Base-by-base conservation (phyloP, 257 asterid species). In the Handroanthus guayacan region DNA sequence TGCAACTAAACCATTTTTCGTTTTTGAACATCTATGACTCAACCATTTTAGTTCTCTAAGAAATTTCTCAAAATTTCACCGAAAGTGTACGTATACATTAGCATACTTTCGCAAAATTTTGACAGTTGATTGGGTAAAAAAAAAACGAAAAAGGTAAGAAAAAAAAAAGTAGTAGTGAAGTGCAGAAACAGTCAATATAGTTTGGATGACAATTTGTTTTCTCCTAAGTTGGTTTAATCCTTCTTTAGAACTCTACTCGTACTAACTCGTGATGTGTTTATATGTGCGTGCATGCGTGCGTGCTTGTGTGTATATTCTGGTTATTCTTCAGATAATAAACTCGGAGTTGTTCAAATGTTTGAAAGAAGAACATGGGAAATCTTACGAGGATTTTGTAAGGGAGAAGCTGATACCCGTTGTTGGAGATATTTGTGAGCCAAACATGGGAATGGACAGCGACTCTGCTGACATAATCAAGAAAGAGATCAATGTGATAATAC, bases 351-450 rank as follows among this genome's bases (percentile, higher is more conserved):
- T 89, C 75, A 48, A 50, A 48, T 47, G 78, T 36, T 73, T 89
- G 45, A 72, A 76, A 76, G 81, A 87, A 60, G 67, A 71, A 47
- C 64, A 77, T 68, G 94, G 92, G 16, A 57, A 69, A 47, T 71
- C 18, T 3, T 86, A 77, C 41, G 78, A 78, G 64, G 47, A 52
- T 18, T 85, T 83, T 18, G 70, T 87, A 14, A 64, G 54, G 62
- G 83, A 76, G 18, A 89, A 87, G 69, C 13, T 89, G 18, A 78
- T 89, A 54, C 83, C 90, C 0, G 61, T 89, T 1, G 81, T 65
- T 0, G 94, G 94, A 37, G 80, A 89, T 60, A 79, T 87, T 0
- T 65, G 82, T 11, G 89, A 85, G 54, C 81, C 90, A 38, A 89
- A 89, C 9, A 16, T 89, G 13, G 94, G 94, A 66, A 76, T 89